Evolutionary conservation across 257 asterid genomes (phyloP).

Genomic region (Coffea canephora): DNA sequence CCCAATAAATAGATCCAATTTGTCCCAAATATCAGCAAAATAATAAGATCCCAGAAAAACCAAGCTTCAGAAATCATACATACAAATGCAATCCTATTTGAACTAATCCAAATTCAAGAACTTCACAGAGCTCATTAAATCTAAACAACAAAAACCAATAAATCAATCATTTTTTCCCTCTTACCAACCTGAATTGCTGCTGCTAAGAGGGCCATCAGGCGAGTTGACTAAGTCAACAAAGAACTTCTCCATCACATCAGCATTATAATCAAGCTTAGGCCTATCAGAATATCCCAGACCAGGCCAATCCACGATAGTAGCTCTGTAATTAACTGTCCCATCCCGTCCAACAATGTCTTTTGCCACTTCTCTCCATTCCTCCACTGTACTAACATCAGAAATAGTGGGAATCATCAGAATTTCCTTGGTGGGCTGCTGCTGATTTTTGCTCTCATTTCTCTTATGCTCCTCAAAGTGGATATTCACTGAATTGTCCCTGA

Average conservation of each 20-base stretch:
- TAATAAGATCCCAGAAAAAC: background rate
- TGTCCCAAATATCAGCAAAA: background rate
- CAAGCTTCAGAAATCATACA: background rate
- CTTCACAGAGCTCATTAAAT: background rate
- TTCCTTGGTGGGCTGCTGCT: conserved; percentile 45
- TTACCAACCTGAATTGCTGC: conserved; percentile 46
- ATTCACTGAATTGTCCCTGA: conserved; percentile 57
- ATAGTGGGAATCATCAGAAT: conserved; percentile 83
- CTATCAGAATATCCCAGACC: conserved; percentile 90
- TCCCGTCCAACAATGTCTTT: conserved; percentile 56
- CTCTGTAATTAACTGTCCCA: conserved; percentile 48
- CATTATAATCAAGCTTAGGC: conserved; percentile 79
- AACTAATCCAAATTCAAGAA: background rate
- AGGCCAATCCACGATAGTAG: conserved; percentile 96
- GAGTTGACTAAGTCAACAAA: conserved; percentile 69
- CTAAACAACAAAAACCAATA: background rate
- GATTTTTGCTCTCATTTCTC: conserved; percentile 33
- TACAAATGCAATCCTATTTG: background rate
- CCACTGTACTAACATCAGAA: conserved; percentile 95
- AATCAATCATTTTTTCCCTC: background rate
- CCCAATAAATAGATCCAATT: too few species aligned
- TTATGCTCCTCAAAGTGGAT: conserved; percentile 65
- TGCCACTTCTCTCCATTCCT: conserved; percentile 89
- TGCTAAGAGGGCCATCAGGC: conserved; percentile 59
- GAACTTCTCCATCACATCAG: conserved; percentile 86